Conservation (phyloP, 306 rosid genomes). For the Gillenia trifoliata region DNA sequence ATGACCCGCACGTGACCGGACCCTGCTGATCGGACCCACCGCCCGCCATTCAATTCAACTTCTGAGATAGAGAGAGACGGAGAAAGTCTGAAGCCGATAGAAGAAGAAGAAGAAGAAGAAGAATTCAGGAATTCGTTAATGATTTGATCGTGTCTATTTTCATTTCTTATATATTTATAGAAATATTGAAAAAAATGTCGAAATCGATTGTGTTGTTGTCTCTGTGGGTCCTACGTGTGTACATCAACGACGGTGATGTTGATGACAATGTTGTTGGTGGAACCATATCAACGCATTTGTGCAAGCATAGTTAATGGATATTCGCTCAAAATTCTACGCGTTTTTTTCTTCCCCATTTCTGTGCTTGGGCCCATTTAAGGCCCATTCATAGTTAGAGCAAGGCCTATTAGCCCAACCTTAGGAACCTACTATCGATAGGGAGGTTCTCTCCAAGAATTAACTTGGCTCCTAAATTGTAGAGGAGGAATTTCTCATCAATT, state of each 20-base stretch:
- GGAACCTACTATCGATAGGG: no score
- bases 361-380: not conserved
- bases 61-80: not conserved
- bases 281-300: not conserved
- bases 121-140: not conserved
- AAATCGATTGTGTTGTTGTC: not conserved
- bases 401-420: not conserved
- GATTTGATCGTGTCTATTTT: not conserved
- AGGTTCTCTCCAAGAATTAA: no score
- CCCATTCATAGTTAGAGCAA: not conserved
- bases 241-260: not conserved
- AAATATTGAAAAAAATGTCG: not conserved
- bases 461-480: no score
- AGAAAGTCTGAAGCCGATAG: not conserved
- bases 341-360: no score
- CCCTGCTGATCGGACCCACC: constrained; percentile 55
- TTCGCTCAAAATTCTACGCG: not conserved
- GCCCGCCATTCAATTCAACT: constrained; percentile 41
- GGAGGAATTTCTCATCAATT: no score
- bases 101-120: not conserved
- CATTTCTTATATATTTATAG: not conserved
- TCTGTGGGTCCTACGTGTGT: not conserved
- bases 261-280: not conserved
- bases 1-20: constrained; percentile 71
- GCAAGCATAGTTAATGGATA: not conserved